phyloP scores from a whole-genome alignment of 805 yeast species.

The Isabelozyma pseudorhagii region DNA sequence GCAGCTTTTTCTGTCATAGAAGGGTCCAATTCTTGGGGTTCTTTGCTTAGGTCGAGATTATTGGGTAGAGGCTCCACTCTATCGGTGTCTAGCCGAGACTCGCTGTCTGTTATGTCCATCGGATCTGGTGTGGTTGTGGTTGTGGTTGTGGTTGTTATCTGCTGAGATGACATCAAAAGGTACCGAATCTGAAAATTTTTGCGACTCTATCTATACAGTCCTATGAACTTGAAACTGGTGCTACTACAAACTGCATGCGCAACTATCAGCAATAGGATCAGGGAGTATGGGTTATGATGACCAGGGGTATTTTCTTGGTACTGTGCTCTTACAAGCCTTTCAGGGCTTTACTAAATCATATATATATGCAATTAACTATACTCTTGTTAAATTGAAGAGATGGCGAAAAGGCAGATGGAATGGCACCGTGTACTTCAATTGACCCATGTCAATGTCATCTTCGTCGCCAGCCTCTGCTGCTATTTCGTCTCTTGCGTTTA shows the following conservation, averaged over 20 bases:
- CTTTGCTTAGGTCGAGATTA: neutral
- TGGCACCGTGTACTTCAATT: neutral
- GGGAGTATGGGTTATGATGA: too few species aligned
- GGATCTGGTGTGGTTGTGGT: slow-evolving; percentile 30
- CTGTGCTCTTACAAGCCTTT: neutral
- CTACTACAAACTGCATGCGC: neutral
- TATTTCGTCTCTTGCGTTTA: slow-evolving; percentile 46
- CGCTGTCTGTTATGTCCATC: neutral
- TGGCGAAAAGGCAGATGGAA: neutral
- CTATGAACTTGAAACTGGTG: neutral
- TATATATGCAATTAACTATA: neutral
- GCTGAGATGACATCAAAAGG: slow-evolving; percentile 48
- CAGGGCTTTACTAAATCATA: too few species aligned
- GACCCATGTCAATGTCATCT: slow-evolving; percentile 11
- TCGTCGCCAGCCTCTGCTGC: slow-evolving; percentile 3
- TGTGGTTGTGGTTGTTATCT: slow-evolving; percentile 55
- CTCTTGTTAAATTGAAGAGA: neutral
- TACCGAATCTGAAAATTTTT: neutral
- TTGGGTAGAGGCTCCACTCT: neutral
- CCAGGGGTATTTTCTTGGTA: neutral
- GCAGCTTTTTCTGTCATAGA: neutral
- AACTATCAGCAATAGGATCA: neutral
- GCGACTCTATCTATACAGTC: neutral
- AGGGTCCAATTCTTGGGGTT: neutral
- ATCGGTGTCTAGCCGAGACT: neutral